Evolutionary conservation across 208 protist species (phyloP), one percentile per base, ranked within the genome.

Genomic region (Tritrichomonas musculus): DNA sequence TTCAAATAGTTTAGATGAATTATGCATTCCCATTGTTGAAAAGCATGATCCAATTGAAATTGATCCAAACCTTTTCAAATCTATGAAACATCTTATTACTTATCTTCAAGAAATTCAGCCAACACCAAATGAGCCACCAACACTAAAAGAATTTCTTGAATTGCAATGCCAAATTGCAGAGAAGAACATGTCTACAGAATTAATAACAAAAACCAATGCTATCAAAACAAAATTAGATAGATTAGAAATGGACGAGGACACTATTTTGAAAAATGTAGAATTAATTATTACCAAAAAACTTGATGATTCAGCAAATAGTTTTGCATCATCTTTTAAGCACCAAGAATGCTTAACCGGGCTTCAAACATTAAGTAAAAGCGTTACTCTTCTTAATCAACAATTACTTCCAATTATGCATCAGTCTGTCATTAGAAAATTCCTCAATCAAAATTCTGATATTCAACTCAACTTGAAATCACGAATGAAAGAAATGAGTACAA

Each of bases 341-440:
- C 77, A 88, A 17, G 77, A 88, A 88, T 44, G 41, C 27, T 57
- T 20, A 20, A 27, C 13, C 0, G 27, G 57, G 20, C n/a, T 88
- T 20, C 14, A 57, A 33, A 60, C 0, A 44, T 57, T 88, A 8
- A 57, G 27, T 8, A 88, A 88, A 50, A 11, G 47, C 4, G 39
- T 57, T 20, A 39, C 41, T 17, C 20, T 39, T 17, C 33, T 88
- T 22, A 88, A 88, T 47, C 47, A 53, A 33, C 77, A 88, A 39
- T 47, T 88, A 9, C 20, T 47, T 27, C 77, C 77, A 88, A 88
- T 88, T 30, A 88, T 88, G 0, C 77, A 88, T 39, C 77, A 88
- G n/a, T 17, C 25, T 36, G 4, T 88, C 0, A 57, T 88, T n/a
- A 53, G 47, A n/a, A 4, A 57, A 2, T 88, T 57, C 47, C n/a